Evolutionary conservation across 139 green algal genomes (phyloP).

Genomic region (Chlorella ohadii): DNA sequence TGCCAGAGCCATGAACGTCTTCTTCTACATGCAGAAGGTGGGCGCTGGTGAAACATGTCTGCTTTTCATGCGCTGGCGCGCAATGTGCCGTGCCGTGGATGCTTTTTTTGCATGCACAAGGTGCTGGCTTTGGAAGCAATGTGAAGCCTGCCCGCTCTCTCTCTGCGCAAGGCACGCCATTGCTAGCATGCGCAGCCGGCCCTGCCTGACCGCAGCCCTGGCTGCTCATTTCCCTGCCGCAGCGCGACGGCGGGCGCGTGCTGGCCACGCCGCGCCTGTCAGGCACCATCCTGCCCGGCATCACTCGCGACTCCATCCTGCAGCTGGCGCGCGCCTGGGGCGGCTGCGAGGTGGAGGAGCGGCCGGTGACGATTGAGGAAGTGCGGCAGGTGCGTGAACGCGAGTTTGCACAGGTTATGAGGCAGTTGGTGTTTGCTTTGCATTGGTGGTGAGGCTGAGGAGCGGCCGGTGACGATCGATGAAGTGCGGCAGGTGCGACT

Average conservation of each 20-base stretch:
- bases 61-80: no score
- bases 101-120: no score
- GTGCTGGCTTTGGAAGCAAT: no score
- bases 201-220: not conserved
- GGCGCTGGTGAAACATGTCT: no score
- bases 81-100: not conserved
- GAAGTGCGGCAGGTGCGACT: no score
- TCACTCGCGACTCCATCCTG: constrained; percentile 82
- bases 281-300: constrained; percentile 85
- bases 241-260: constrained; percentile 51
- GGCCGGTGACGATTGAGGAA: constrained; percentile 46
- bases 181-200: no score
- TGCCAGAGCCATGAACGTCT: constrained; percentile 90
- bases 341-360: constrained; percentile 69
- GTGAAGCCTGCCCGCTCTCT: no score
- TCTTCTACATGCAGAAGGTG: constrained; percentile 77
- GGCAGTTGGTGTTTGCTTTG: no score
- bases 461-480: no score
- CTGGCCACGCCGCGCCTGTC: constrained; percentile 81
- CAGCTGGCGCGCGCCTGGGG: constrained; percentile 62
- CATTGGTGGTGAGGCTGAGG: no score
- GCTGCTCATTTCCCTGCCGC: not conserved
- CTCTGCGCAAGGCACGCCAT: no score
- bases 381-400: constrained; percentile 32
- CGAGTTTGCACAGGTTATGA: not conserved